Percentiles rank a stretch among this genome's conserved stretches.
Evolutionary conservation across 768 basidiomycete species (phyloP).

Genomic region (Serendipita sp.): DNA sequence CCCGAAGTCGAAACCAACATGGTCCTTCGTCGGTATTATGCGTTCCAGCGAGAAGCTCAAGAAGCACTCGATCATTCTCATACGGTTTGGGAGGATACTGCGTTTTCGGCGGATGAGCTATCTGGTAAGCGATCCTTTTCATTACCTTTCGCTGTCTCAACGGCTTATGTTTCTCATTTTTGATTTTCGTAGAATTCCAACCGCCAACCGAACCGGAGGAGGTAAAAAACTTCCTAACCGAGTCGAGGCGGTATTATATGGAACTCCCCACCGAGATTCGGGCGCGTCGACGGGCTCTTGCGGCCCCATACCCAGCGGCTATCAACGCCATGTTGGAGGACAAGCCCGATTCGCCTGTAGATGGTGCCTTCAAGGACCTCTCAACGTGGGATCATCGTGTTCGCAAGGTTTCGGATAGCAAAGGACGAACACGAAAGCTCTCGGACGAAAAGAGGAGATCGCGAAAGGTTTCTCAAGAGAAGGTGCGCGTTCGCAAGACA

Average conservation of each 20-base stretch:
- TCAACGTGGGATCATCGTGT: conserved; percentile 1
- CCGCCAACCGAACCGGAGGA: neutral
- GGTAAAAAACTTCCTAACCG: neutral
- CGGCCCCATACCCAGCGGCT: neutral
- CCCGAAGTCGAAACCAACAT: neutral
- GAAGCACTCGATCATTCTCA: neutral
- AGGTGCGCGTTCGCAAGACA: neutral
- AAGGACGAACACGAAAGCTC: neutral
- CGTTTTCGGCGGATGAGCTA: neutral
- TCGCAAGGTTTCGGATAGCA: neutral
- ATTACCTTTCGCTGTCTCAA: too few relatives aligned
- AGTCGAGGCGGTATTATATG: neutral
- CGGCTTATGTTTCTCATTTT: too few relatives aligned
- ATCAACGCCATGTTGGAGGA: neutral
- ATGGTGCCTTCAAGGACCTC: neutral
- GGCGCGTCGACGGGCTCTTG: neutral
- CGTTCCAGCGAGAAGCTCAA: neutral
- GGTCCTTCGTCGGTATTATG: conserved; percentile 1
- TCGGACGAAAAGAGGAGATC: neutral
- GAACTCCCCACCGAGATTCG: neutral
- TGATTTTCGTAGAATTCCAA: conserved; percentile 1
- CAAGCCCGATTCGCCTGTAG: neutral
- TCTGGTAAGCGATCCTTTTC: neutral
- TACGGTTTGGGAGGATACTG: neutral
- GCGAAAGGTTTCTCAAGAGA: neutral